phyloP scores from a whole-genome alignment of 163 green algal genomes.

The Prototheca stagnorum region DNA sequence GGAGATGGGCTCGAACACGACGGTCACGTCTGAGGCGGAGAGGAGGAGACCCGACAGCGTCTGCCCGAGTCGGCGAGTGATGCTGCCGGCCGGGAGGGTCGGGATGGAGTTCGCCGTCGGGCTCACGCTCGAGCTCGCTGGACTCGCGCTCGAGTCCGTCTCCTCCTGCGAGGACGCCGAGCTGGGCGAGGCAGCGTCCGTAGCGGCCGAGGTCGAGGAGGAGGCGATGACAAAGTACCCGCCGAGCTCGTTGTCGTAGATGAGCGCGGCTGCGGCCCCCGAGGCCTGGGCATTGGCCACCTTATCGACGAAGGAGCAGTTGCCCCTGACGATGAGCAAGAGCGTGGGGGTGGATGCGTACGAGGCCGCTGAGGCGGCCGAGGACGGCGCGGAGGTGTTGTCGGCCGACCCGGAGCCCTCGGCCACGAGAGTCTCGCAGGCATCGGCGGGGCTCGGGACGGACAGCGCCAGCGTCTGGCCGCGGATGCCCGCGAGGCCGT shows the following conservation, averaged over 20 bases:
- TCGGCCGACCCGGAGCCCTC: no score
- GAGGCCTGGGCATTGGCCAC: conserved; percentile 18
- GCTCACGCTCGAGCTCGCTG: no score
- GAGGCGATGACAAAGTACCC: conserved; percentile 41
- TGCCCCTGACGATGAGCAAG: conserved; percentile 42
- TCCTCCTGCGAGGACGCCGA: no score
- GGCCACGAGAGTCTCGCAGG: conserved; percentile 20
- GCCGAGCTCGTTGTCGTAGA: conserved; percentile 39
- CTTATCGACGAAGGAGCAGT: conserved; percentile 55
- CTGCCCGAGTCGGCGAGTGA: conserved; percentile 24
- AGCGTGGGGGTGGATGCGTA: no score
- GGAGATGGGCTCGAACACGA: conserved; percentile 11
- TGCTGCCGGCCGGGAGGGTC: conserved; percentile 23
- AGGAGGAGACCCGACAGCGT: conserved; percentile 6
- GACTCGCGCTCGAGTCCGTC: no score
- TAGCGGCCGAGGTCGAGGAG: conserved; percentile 16
- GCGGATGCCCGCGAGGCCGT: conserved; percentile 9
- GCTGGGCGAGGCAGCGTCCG: no score
- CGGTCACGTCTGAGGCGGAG: conserved; percentile 7
- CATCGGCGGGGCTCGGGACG: conserved; percentile 15
- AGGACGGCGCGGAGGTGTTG: conserved; percentile 3
- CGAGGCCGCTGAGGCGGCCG: no score
- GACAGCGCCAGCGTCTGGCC: conserved; percentile 8
- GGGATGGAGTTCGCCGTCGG: conserved; percentile 2
- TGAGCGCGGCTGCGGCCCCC: conserved; percentile 28